phyloP scores from a whole-genome alignment of 306 rosid species.

The Gleditsia sinensis region DNA sequence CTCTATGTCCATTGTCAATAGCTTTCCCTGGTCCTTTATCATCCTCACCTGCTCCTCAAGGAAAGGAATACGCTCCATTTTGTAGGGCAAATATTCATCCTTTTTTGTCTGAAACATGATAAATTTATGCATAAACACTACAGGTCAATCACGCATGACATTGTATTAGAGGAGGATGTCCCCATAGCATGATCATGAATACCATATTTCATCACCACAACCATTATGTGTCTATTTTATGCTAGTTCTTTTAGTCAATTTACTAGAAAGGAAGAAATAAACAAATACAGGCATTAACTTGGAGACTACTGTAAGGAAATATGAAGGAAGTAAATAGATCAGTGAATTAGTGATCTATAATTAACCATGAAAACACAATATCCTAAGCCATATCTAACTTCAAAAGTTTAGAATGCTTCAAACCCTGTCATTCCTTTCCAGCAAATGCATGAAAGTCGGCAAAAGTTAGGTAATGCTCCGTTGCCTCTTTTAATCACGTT shows the following conservation, averaged over 20 bases:
- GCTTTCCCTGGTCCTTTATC: slow-evolving; percentile 73
- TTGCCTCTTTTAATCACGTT: slow-evolving; percentile 6
- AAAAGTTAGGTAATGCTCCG: not conserved
- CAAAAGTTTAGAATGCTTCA: slow-evolving; percentile 18
- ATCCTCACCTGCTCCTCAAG: slow-evolving; percentile 90
- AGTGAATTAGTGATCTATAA: not conserved
- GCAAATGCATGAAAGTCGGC: slow-evolving; percentile 21
- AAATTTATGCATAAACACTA: slow-evolving; percentile 28
- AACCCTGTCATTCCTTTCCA: slow-evolving; percentile 27
- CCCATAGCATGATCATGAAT: slow-evolving; percentile 10
- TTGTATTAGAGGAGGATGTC: slow-evolving; percentile 13
- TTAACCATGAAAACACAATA: not conserved
- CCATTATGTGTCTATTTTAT: not conserved
- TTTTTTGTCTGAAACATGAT: slow-evolving; percentile 57
- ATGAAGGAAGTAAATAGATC: not conserved
- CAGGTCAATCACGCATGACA: not conserved
- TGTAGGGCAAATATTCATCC: slow-evolving; percentile 56
- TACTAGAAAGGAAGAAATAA: not conserved
- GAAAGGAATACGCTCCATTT: slow-evolving; percentile 77
- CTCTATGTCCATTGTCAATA: slow-evolving; percentile 69
- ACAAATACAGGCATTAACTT: slow-evolving; percentile 12
- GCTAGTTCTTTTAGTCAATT: not conserved
- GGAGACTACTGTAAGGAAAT: not conserved
- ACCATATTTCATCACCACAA: slow-evolving; percentile 25
- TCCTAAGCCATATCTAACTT: not conserved